Evolutionary conservation across 2,329 filamentous ascomycete genomes (phyloP).

Genomic region (Diplocarpon mali): DNA sequence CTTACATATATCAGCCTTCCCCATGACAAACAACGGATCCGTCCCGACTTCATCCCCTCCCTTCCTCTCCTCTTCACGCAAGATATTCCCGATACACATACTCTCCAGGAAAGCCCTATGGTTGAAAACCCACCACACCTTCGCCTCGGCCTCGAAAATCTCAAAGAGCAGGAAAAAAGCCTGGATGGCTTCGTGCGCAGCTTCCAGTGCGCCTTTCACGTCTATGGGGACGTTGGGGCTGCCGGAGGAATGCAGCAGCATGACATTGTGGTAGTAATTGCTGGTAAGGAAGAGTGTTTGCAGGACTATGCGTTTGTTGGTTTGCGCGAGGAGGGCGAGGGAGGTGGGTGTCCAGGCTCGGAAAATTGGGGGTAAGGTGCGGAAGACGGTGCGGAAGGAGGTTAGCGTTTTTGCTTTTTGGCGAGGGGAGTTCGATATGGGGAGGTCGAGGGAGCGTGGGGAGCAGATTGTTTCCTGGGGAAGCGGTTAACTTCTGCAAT

Average conservation of each 20-base stretch:
- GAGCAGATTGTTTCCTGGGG: slow-evolving; percentile 54
- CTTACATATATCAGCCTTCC: slow-evolving; percentile 48
- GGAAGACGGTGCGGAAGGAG: slow-evolving; percentile 60
- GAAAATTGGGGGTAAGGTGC: slow-evolving; percentile 61
- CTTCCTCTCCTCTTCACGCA: slow-evolving; percentile 40
- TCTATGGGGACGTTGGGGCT: slow-evolving; percentile 52
- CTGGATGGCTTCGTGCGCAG: slow-evolving; percentile 62
- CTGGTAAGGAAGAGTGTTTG: slow-evolving; percentile 72
- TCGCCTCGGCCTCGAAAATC: slow-evolving; percentile 58
- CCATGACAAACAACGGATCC: slow-evolving; percentile 50
- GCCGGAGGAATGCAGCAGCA: slow-evolving; percentile 65
- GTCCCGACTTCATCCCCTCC: slow-evolving; percentile 34
- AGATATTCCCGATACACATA: slow-evolving; percentile 51
- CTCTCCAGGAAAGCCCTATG: slow-evolving; percentile 66
- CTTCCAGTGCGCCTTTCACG: slow-evolving; percentile 58
- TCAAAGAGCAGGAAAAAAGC: slow-evolving; percentile 65
- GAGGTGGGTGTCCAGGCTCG: slow-evolving; percentile 54
- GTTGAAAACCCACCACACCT: slow-evolving; percentile 79
- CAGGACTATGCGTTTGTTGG: slow-evolving; percentile 54
- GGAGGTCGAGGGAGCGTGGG: slow-evolving; percentile 61
- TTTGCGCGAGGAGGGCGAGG: slow-evolving; percentile 42
- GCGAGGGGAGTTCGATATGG: slow-evolving; percentile 55
- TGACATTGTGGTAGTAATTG: slow-evolving; percentile 75
- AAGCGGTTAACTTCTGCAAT: too few relatives aligned
- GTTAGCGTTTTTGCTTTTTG: slow-evolving; percentile 61